Percentiles rank a stretch among this genome's conserved stretches.
phyloP scores from a whole-genome alignment of 805 yeast species.

The Kuraishia hungarica region DNA sequence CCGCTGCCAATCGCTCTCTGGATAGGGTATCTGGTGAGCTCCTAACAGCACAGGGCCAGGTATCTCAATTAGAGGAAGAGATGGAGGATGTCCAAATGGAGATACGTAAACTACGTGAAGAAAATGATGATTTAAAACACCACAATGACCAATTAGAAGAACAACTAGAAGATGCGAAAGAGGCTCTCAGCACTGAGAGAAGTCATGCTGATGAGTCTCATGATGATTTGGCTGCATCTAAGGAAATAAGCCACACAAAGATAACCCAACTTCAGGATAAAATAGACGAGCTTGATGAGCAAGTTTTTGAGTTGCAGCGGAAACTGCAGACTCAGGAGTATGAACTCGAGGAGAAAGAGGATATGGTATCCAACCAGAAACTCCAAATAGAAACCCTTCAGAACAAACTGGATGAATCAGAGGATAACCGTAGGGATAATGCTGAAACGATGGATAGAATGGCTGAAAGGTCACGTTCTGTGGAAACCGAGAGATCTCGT shows the following conservation, averaged over 20 bases:
- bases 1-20: background rate
- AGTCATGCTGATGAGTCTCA: background rate
- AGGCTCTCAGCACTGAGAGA: background rate
- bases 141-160: background rate
- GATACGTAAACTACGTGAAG: background rate
- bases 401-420: slow-evolving; percentile 13
- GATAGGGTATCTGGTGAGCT: background rate
- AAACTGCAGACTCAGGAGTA: slow-evolving; percentile 12
- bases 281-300: slow-evolving; percentile 8
- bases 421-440: background rate
- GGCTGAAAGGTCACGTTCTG: background rate
- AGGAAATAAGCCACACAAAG: slow-evolving; percentile 4
- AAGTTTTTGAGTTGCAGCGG: slow-evolving; percentile 1
- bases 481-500: background rate
- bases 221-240: background rate
- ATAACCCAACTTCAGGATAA: slow-evolving; percentile 7
- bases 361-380: slow-evolving; percentile 7
- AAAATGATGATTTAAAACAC: slow-evolving; percentile 1
- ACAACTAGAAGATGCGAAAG: background rate
- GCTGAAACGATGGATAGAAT: no score
- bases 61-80: slow-evolving; percentile 3
- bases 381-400: slow-evolving; percentile 15
- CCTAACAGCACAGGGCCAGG: slow-evolving; percentile 3
- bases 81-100: slow-evolving; percentile 1
- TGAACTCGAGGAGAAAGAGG: slow-evolving; percentile 17